These are phyloP conservation scores for Chalciporus piperatus DNA, from an alignment of 768 basidiomycete genomes.

Conservation along the genomic window DNA sequence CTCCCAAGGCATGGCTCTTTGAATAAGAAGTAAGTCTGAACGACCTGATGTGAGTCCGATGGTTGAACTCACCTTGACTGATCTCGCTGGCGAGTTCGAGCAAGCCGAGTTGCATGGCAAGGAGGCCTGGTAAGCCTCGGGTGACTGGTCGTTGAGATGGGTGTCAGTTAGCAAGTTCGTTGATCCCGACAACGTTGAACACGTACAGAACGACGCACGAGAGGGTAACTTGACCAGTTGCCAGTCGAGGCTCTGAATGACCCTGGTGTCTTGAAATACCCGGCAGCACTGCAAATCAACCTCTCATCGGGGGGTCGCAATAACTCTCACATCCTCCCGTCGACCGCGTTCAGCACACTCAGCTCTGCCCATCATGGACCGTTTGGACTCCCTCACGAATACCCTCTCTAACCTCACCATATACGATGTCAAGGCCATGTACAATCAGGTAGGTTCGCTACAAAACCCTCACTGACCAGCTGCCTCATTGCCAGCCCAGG, in stretches of 20 bases:
- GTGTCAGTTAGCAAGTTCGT: background rate
- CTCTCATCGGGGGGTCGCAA: constrained; percentile 26
- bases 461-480: background rate
- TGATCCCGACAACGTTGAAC: background rate
- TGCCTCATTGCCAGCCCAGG: constrained; percentile 43
- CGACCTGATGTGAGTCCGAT: background rate
- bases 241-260: background rate
- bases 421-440: constrained; percentile 93
- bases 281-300: constrained; percentile 10
- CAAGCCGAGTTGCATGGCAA: constrained; percentile 4
- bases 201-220: background rate
- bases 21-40: background rate
- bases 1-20: constrained; percentile 21
- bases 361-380: constrained; percentile 60
- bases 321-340: background rate
- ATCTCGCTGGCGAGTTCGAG: background rate
- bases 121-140: constrained; percentile 2
- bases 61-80: constrained; percentile 1
- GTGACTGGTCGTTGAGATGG: background rate
- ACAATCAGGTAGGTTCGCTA: constrained; percentile 70
- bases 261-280: too few relatives aligned
- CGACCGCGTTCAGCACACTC: background rate
- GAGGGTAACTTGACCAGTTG: background rate
- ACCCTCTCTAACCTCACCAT: constrained; percentile 80
- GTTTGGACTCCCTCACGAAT: constrained; percentile 69